A percentile compares a stretch with the other conserved stretches of the same genome.
Evolutionary conservation across 2,329 filamentous ascomycete genomes (phyloP).

Genomic region (Beauveria rudraprayagi): DNA sequence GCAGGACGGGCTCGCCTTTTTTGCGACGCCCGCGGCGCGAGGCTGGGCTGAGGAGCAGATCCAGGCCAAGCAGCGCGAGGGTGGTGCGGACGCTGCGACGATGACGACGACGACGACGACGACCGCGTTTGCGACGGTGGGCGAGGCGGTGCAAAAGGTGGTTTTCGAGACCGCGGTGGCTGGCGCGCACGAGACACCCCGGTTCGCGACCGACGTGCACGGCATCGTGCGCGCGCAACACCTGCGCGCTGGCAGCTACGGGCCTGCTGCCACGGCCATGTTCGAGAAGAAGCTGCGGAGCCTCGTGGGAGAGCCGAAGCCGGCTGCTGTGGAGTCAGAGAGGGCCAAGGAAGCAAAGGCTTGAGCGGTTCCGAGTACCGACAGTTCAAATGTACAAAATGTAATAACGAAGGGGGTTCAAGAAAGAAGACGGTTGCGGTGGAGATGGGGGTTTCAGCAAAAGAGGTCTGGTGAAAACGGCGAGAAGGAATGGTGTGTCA

Average conservation of each 20-base stretch:
- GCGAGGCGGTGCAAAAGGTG: slow-evolving; percentile 26
- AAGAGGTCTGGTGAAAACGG: background rate
- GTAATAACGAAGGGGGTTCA: background rate
- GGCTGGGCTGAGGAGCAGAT: slow-evolving; percentile 25
- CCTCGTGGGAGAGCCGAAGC: slow-evolving; percentile 15
- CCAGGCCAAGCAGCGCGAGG: slow-evolving; percentile 11
- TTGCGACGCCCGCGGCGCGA: slow-evolving; percentile 22
- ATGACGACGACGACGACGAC: background rate
- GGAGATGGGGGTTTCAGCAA: background rate
- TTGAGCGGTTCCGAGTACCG: background rate
- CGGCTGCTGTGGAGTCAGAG: background rate
- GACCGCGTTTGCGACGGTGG: slow-evolving; percentile 24
- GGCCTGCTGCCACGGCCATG: slow-evolving; percentile 22
- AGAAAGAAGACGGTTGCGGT: background rate
- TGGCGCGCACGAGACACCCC: slow-evolving; percentile 30
- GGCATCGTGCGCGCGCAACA: slow-evolving; percentile 29
- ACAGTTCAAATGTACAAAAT: background rate
- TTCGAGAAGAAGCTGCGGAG: slow-evolving; percentile 33
- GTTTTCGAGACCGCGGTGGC: slow-evolving; percentile 26
- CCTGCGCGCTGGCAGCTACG: slow-evolving; percentile 30
- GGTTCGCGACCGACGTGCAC: slow-evolving; percentile 25
- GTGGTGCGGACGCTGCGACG: slow-evolving; percentile 8
- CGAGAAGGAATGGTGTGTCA: background rate
- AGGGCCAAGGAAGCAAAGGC: slow-evolving; percentile 5
- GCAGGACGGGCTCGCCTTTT: slow-evolving; percentile 22